Conservation (phyloP, 345 rosid species). For the Gossypium thurberi region DNA sequence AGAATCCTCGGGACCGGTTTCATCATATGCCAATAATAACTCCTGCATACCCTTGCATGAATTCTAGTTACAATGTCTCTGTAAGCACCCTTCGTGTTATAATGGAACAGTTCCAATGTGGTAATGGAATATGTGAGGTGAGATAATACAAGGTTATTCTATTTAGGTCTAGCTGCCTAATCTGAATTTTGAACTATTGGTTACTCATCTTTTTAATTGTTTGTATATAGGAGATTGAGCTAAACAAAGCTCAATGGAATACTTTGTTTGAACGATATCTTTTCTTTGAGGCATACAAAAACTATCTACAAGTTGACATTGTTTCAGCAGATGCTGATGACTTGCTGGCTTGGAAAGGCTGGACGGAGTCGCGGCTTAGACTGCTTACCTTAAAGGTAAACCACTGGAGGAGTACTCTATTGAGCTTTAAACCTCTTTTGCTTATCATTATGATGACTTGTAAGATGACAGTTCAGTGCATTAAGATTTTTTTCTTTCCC, state of each 20-base stretch:
- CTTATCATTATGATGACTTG: not conserved
- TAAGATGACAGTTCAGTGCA: not conserved
- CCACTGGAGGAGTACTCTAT: not conserved
- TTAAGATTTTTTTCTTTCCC: no score
- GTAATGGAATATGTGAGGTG: constrained; percentile 56
- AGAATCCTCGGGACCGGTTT: constrained; percentile 55
- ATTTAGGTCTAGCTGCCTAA: not conserved
- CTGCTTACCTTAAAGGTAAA: constrained; percentile 58
- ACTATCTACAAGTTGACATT: constrained; percentile 65
- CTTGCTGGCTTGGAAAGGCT: constrained; percentile 66
- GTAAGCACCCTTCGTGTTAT: constrained; percentile 62
- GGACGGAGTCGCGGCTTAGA: constrained; percentile 77
- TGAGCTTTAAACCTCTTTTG: constrained; percentile 5
- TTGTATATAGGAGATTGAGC: constrained; percentile 47
- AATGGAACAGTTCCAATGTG: constrained; percentile 62
- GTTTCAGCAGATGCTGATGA: constrained; percentile 52
- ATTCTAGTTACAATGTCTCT: constrained; percentile 75
- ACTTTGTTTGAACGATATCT: constrained; percentile 54
- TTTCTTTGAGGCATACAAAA: constrained; percentile 68
- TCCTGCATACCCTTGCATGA: constrained; percentile 84
- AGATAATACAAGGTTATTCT: not conserved
- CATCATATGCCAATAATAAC: constrained; percentile 77
- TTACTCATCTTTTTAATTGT: not conserved
- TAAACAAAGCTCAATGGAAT: constrained; percentile 56
- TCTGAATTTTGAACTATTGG: constrained; percentile 1